phyloP scores from a whole-genome alignment of 495 filamentous ascomycete species.

The Penicillium roqueforti region DNA sequence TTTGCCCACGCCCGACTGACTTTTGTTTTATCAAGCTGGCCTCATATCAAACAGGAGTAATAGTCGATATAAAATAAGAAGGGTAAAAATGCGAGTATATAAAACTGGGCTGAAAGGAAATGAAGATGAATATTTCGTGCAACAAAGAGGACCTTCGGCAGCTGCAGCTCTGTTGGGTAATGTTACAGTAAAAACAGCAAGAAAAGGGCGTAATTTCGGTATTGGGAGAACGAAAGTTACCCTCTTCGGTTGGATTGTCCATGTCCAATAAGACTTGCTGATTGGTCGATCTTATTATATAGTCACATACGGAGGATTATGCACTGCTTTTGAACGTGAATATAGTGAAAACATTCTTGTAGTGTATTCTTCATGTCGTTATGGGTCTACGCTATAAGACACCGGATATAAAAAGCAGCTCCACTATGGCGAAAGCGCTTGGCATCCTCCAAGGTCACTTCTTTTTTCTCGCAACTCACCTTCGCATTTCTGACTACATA shows the following conservation, averaged over 20 bases:
- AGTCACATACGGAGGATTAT: too few species aligned
- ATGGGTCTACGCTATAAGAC: background rate
- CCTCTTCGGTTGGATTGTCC: background rate
- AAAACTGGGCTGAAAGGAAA: conserved; percentile 1
- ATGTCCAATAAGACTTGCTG: background rate
- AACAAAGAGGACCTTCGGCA: conserved; percentile 1
- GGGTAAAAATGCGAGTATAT: background rate
- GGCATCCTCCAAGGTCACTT: background rate
- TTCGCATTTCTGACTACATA: background rate
- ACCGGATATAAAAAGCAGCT: background rate
- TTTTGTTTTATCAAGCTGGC: conserved; percentile 3
- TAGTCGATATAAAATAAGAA: background rate
- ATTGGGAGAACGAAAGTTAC: background rate
- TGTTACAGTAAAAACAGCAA: background rate
- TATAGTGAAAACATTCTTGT: background rate
- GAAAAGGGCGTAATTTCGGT: background rate
- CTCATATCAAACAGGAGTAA: background rate
- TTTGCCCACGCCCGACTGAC: conserved; percentile 18
- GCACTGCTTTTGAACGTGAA: background rate
- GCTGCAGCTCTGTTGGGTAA: background rate
- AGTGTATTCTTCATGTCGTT: background rate
- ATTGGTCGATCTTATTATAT: background rate
- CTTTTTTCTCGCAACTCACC: conserved; percentile 1
- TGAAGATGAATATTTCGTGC: background rate
- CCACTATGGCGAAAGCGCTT: conserved; percentile 24